Conservation (phyloP, 306 rosid species). For the Carpinus fangiana region DNA sequence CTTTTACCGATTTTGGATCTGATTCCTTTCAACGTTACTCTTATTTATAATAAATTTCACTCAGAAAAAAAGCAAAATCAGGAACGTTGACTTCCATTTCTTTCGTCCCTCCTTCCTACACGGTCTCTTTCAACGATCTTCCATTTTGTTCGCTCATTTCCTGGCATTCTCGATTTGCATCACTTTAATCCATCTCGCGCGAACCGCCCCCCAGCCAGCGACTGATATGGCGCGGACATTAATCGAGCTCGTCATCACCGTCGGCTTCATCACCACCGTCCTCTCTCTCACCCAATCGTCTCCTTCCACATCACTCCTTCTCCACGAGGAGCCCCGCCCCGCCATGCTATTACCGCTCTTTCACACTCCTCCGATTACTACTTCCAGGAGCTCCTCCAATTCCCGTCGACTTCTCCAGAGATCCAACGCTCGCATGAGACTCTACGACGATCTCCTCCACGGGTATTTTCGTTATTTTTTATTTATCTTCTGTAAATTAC, state of each 20-base stretch:
- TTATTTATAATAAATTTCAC: too few species aligned
- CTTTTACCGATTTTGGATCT: too few species aligned
- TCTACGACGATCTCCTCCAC: constrained; percentile 82
- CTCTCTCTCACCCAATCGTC: constrained; percentile 21
- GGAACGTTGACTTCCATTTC: neutral
- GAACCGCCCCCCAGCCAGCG: constrained; percentile 11
- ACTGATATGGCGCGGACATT: constrained; percentile 34
- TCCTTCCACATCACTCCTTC: constrained; percentile 25
- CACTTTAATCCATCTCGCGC: neutral
- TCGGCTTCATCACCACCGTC: constrained; percentile 19
- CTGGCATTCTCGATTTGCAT: constrained; percentile 29
- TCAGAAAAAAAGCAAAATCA: neutral
- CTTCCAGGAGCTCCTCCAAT: constrained; percentile 32
- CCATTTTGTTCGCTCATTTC: neutral
- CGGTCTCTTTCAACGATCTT: neutral
- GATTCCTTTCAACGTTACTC: too few species aligned
- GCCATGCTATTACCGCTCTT: constrained; percentile 78
- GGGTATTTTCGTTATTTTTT: constrained; percentile 48
- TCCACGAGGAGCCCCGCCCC: constrained; percentile 34
- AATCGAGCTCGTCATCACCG: constrained; percentile 25
- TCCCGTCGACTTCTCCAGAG: constrained; percentile 66
- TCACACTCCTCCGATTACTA: constrained; percentile 47
- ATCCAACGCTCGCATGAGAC: constrained; percentile 89
- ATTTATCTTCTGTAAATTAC: constrained; percentile 1
- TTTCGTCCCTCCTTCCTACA: neutral